Base-by-base conservation (phyloP, 1,284 basidiomycete species). In the Austroboletus rostrupii region DNA sequence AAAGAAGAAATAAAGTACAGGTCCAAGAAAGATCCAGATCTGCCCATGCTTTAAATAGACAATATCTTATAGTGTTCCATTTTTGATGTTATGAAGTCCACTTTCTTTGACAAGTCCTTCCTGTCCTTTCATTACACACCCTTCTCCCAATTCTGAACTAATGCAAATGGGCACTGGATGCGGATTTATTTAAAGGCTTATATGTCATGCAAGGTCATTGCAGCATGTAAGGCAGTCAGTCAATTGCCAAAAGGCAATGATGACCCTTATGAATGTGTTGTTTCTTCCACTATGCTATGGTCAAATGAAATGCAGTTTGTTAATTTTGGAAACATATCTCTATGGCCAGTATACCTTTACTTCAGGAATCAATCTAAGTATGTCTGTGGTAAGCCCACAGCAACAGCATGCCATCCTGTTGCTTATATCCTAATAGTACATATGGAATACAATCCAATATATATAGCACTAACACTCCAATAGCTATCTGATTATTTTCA, bases 311-410 rank as follows among this genome's bases (percentile, higher is more conserved):
- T 58, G 1, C 60, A 66, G n/a, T 57, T 68, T 0, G 46, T 62
- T 3, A 58, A 57, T 14, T 67, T 66, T 36, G 62, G 67, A 0
- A 41, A 60, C 23, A 52, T 57, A 5, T 57, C 57, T 0, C 48
- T 67, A 0, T 70, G 67, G 68, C 68, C 64, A 0, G 23, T 66
- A 0, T 70, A 70, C 13, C 20, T 66, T 0, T 67, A 36, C 26
- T 59, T 68, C 16, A 60, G 64, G 0, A 67, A 65, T n/a, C 57
- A 65, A 23, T 53, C 45, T 0, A 53, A 53, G 6, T 53, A 53
- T 2, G 20, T 14, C 5, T 9, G 5, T 0, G 37, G 43, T 0
- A 56, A 57, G 38, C 64, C 62, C 0, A 55, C 45, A 2, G 48
- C 53, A 1, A 53, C 38, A 4, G 59, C 62, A 1, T 57, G 49